These are phyloP conservation scores for Lippia alba DNA, from an alignment of 305 asterid genomes.

Conservation along the genomic window DNA sequence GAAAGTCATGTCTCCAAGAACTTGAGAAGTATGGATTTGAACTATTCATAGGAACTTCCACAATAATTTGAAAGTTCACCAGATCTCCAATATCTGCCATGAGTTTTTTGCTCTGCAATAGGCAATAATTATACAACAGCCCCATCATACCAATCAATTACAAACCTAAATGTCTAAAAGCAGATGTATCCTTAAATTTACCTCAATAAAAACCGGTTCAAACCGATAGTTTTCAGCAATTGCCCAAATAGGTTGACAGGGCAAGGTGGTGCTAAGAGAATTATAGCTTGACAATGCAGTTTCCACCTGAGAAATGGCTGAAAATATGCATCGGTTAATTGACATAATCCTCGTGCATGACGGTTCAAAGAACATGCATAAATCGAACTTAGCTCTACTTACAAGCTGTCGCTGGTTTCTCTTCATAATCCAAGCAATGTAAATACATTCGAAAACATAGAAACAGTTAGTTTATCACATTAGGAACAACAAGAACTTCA, in stretches of 20 bases:
- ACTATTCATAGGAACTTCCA: slow-evolving; percentile 67
- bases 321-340: slow-evolving; percentile 19
- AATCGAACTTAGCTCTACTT: slow-evolving; percentile 38
- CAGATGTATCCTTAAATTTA: slow-evolving; percentile 18
- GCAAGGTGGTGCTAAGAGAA: slow-evolving; percentile 44
- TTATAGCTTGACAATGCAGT: slow-evolving; percentile 54
- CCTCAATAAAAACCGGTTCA: slow-evolving; percentile 73
- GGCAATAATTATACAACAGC: slow-evolving; percentile 5
- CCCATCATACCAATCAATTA: slow-evolving; percentile 2
- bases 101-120: slow-evolving; percentile 50
- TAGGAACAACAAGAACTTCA: slow-evolving; percentile 12
- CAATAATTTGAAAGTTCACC: slow-evolving; percentile 56
- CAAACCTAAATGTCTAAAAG: not conserved
- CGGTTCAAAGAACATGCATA: not conserved
- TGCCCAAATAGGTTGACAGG: slow-evolving; percentile 63
- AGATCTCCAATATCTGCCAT: slow-evolving; percentile 60
- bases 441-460: slow-evolving; percentile 40
- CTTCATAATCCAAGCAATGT: slow-evolving; percentile 51
- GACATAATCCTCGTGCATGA: no score
- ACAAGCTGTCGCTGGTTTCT: slow-evolving; percentile 77
- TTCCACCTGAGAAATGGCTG: slow-evolving; percentile 59
- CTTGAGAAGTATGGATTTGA: slow-evolving; percentile 63
- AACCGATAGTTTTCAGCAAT: slow-evolving; percentile 76
- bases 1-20: slow-evolving; percentile 67
- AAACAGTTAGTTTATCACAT: slow-evolving; percentile 30